Conservation (phyloP, 1,139 yeast species). For the Zygotorulaspora mrakii region DNA sequence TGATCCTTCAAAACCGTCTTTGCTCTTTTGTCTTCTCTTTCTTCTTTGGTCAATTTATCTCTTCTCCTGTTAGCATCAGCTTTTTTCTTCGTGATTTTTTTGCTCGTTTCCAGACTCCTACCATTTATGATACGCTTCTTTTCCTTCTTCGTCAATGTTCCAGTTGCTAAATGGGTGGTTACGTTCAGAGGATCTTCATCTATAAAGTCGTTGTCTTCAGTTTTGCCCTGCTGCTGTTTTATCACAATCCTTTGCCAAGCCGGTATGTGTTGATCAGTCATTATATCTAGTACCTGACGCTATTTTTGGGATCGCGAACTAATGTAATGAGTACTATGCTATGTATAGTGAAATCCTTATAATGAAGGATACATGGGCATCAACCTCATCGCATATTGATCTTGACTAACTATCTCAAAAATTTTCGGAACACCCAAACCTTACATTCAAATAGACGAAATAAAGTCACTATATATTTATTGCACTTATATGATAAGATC, state of each 20-base stretch:
- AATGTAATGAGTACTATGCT: too few relatives aligned
- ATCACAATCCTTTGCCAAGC: conserved; percentile 91
- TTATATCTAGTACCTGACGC: neutral
- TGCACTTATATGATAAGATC: too few relatives aligned
- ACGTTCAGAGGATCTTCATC: conserved; percentile 39
- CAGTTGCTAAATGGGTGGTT: conserved; percentile 46
- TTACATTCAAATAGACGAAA: neutral
- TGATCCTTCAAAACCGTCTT: conserved; percentile 59
- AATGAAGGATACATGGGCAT: too few relatives aligned
- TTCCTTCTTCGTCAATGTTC: conserved; percentile 46
- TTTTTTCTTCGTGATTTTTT: conserved; percentile 40
- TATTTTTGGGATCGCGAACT: too few relatives aligned
- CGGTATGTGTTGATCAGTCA: conserved; percentile 45
- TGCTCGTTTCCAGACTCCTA: conserved; percentile 31
- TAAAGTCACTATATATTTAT: too few relatives aligned
- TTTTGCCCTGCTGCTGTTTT: conserved; percentile 31
- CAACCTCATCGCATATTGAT: too few relatives aligned
- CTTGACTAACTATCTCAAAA: too few relatives aligned
- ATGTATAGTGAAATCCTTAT: too few relatives aligned
- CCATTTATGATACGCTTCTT: conserved; percentile 46
- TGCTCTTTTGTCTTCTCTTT: conserved; percentile 41
- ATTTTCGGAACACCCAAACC: conserved; percentile 12
- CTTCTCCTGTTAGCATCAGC: conserved; percentile 49
- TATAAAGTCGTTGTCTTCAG: conserved; percentile 24
- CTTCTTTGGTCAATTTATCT: conserved; percentile 67